Percentiles rank a stretch among this genome's conserved stretches.
phyloP scores from a whole-genome alignment of 148 eudicot species.

The Vaccinium macrocarpon region DNA sequence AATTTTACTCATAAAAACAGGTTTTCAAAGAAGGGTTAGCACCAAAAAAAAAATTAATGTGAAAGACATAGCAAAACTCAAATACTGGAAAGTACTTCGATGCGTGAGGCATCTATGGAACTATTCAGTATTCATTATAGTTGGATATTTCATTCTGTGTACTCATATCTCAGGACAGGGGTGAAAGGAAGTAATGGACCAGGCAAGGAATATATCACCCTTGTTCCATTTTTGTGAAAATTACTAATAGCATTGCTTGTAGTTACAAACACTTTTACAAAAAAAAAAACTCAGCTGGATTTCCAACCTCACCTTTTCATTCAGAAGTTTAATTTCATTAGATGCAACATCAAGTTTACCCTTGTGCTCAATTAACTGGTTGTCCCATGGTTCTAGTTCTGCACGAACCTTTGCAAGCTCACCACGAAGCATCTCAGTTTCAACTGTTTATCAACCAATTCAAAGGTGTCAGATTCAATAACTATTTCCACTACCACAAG shows the following conservation, averaged over 20 bases:
- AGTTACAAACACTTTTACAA: neutral
- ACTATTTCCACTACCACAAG: slow-evolving; percentile 6
- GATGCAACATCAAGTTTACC: slow-evolving; percentile 89
- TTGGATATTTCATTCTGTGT: neutral
- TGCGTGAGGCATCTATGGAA: neutral
- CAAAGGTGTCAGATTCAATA: slow-evolving; percentile 4
- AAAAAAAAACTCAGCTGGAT: neutral
- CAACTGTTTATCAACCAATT: slow-evolving; percentile 45
- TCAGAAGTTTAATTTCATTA: slow-evolving; percentile 67
- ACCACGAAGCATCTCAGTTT: slow-evolving; percentile 63
- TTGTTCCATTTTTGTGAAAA: neutral
- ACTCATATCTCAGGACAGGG: neutral
- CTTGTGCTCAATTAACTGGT: slow-evolving; percentile 80
- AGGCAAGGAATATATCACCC: neutral
- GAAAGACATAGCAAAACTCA: neutral
- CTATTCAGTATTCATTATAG: neutral
- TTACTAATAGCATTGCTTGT: neutral
- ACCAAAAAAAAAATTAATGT: neutral
- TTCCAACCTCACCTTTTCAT: slow-evolving; percentile 60
- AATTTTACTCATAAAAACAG: neutral
- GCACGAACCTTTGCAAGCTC: slow-evolving; percentile 78
- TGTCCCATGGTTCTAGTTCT: slow-evolving; percentile 91
- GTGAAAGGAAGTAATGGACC: neutral
- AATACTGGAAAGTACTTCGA: neutral
- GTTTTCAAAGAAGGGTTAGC: slow-evolving; percentile 5